Evolutionary conservation across 768 basidiomycete genomes (phyloP).

Genomic region (Hericium erinaceus): DNA sequence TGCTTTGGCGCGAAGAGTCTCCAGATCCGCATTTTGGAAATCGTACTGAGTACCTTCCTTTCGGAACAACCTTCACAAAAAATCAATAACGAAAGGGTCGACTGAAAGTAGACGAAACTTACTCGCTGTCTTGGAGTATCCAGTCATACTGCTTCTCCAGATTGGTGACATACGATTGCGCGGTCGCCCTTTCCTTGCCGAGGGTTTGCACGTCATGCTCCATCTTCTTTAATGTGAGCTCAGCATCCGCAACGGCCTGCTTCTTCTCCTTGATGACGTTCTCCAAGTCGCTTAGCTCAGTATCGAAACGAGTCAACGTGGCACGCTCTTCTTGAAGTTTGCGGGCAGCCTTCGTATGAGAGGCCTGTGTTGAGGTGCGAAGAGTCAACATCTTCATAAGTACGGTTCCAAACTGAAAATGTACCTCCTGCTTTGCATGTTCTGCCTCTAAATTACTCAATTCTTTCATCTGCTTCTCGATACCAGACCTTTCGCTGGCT

Average conservation of each 20-base stretch:
- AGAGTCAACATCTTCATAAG: background rate
- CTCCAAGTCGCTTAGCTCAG: constrained; percentile 79
- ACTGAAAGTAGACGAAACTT: constrained; percentile 22
- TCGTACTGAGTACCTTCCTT: constrained; percentile 75
- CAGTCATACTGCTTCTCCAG: constrained; percentile 83
- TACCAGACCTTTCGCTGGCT: constrained; percentile 33
- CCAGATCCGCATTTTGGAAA: constrained; percentile 59
- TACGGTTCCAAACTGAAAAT: background rate
- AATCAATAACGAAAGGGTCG: background rate
- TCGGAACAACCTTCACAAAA: constrained; percentile 48
- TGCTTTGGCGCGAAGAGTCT: constrained; percentile 49
- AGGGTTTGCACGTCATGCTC: constrained; percentile 61
- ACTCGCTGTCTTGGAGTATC: constrained; percentile 87
- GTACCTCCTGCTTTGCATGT: constrained; percentile 37
- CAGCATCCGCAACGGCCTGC: constrained; percentile 54
- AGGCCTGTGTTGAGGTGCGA: constrained; percentile 27
- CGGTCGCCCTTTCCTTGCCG: constrained; percentile 54
- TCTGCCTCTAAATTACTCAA: constrained; percentile 48
- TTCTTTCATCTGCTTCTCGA: constrained; percentile 51
- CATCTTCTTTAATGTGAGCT: constrained; percentile 52
- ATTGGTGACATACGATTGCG: constrained; percentile 40
- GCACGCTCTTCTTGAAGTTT: constrained; percentile 81
- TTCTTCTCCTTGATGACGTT: constrained; percentile 76
- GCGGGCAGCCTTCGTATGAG: constrained; percentile 55
- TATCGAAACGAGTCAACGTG: constrained; percentile 79